Percentiles rank a stretch among this genome's conserved stretches.
Evolutionary conservation across 2,329 filamentous ascomycete species (phyloP).

Genomic region (Aspergillus felis): DNA sequence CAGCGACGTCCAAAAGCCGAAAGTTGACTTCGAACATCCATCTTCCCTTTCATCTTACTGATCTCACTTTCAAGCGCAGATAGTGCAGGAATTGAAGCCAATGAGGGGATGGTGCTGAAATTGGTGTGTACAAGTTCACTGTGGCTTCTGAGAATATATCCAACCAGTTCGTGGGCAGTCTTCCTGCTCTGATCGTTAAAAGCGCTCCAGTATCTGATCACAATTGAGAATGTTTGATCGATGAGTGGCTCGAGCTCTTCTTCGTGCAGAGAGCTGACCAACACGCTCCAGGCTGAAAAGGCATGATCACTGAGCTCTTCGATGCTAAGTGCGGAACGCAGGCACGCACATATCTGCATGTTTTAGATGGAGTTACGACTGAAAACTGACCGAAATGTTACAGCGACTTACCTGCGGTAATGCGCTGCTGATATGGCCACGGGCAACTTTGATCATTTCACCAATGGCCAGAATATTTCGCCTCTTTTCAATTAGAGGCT

Average conservation of each 20-base stretch:
- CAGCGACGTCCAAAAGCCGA: slow-evolving; percentile 70
- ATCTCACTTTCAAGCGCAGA: slow-evolving; percentile 65
- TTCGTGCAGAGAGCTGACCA: slow-evolving; percentile 70
- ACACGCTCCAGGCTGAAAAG: slow-evolving; percentile 77
- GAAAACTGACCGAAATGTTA: background rate
- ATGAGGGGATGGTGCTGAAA: slow-evolving; percentile 72
- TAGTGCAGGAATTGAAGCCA: slow-evolving; percentile 67
- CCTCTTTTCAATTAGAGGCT: slow-evolving; percentile 64
- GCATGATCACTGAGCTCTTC: slow-evolving; percentile 71
- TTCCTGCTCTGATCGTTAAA: slow-evolving; percentile 61
- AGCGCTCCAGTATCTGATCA: slow-evolving; percentile 72
- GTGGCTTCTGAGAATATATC: slow-evolving; percentile 62
- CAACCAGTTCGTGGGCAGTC: slow-evolving; percentile 60
- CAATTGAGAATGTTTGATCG: slow-evolving; percentile 84
- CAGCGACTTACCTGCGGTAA: slow-evolving; percentile 68
- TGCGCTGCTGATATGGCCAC: slow-evolving; percentile 68
- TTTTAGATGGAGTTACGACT: slow-evolving; percentile 3
- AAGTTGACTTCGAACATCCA: slow-evolving; percentile 64
- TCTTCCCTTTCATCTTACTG: slow-evolving; percentile 58
- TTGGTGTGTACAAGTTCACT: slow-evolving; percentile 59
- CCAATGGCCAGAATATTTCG: slow-evolving; percentile 78
- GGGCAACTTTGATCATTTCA: slow-evolving; percentile 78
- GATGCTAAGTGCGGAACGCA: slow-evolving; percentile 76
- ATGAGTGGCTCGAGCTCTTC: slow-evolving; percentile 76
- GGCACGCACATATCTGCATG: slow-evolving; percentile 76